Percentiles rank a stretch among this genome's conserved stretches.
Conservation (phyloP, 768 basidiomycete species). For the Boletus subcaerulescens region DNA sequence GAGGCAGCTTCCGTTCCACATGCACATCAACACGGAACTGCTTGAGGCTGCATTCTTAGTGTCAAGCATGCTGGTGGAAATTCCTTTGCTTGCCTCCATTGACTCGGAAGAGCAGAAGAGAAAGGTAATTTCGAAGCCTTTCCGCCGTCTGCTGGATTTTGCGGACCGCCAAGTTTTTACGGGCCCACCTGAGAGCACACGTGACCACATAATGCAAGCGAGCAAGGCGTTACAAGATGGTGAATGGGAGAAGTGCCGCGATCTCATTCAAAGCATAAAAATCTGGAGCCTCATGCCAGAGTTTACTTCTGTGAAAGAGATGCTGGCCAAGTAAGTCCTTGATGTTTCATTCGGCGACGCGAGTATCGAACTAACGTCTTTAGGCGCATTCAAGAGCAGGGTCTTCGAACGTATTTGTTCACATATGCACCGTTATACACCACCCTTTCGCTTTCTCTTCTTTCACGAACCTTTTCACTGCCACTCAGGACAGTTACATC, state of each 20-base stretch:
- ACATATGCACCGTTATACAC: slow-evolving; percentile 92
- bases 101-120: slow-evolving; percentile 93
- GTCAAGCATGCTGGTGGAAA: slow-evolving; percentile 98
- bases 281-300: slow-evolving; percentile 98
- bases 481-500: slow-evolving; percentile 72
- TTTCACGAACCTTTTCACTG: slow-evolving; percentile 86
- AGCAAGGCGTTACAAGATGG: slow-evolving; percentile 95
- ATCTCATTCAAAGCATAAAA: slow-evolving; percentile 93
- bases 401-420: slow-evolving; percentile 94
- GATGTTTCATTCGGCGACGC: background rate
- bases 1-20: slow-evolving; percentile 96
- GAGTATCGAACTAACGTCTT: slow-evolving; percentile 2
- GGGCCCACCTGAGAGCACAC: slow-evolving; percentile 96
- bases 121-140: slow-evolving; percentile 93
- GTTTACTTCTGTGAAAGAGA: slow-evolving; percentile 81
- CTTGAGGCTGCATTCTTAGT: slow-evolving; percentile 97
- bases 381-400: slow-evolving; percentile 98
- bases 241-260: slow-evolving; percentile 94
- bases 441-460: slow-evolving; percentile 82
- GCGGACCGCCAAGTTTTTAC: slow-evolving; percentile 98
- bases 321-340: slow-evolving; percentile 78
- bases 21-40: slow-evolving; percentile 99
- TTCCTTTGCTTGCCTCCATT: slow-evolving; percentile 90
- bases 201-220: slow-evolving; percentile 99
- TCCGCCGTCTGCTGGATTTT: slow-evolving; percentile 92